These are phyloP conservation scores for Phycomyces blakesleeanus DNA, from an alignment of 192 early-diverging fungal genomes.

Conservation along the genomic window DNA sequence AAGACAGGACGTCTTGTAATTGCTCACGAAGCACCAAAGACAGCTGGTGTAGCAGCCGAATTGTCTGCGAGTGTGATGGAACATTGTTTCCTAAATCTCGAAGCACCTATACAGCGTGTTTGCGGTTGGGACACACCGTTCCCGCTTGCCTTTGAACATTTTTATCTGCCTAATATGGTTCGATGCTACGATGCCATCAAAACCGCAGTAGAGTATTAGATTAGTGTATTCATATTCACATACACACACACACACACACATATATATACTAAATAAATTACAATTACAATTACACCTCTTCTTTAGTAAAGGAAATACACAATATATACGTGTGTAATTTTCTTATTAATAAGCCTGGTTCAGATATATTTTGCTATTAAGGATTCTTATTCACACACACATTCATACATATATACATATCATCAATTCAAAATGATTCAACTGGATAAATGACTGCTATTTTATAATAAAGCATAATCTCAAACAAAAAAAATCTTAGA, in stretches of 20 bases:
- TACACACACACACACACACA: too few relatives aligned
- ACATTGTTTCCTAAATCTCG: slow-evolving; percentile 84
- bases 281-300: too few relatives aligned
- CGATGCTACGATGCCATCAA: slow-evolving; percentile 88
- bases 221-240: not conserved
- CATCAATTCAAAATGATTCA: too few relatives aligned
- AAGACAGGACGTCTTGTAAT: slow-evolving; percentile 91
- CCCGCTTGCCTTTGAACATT: slow-evolving; percentile 88
- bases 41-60: slow-evolving; percentile 88
- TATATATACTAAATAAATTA: too few relatives aligned
- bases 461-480: too few relatives aligned
- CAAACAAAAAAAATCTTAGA: not conserved
- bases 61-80: slow-evolving; percentile 87
- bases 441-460: too few relatives aligned
- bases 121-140: slow-evolving; percentile 90
- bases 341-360: too few relatives aligned
- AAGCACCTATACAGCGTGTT: slow-evolving; percentile 87
- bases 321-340: too few relatives aligned
- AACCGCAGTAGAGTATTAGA: slow-evolving; percentile 68
- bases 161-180: slow-evolving; percentile 86
- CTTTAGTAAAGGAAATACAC: too few relatives aligned
- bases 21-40: slow-evolving; percentile 91
- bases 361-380: too few relatives aligned
- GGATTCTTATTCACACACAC: too few relatives aligned
- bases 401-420: too few relatives aligned